Base-by-base conservation (phyloP, 371 early-diverging fungal species). In the Apophysomyces variabilis region DNA sequence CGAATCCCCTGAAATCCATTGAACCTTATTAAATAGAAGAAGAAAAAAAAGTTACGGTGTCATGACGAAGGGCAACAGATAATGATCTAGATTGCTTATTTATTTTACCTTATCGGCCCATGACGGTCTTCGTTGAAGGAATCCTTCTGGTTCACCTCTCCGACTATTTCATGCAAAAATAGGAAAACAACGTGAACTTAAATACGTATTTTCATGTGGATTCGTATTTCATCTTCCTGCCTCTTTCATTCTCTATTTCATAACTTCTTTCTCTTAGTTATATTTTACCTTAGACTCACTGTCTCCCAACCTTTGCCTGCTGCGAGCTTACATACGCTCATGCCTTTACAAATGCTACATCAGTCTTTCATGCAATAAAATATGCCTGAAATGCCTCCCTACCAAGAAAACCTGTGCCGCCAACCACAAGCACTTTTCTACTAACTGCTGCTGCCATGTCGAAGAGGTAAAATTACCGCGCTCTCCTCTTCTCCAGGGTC, bases 321-420 rank as follows among this genome's bases (percentile, higher is more conserved):
- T 7, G 91, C 90, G 21, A 74, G 67, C 65, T 79, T 84, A 67
- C 92, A 92, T 54, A 92, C 79, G 66, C 79, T 83, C 43, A 75
- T 68, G 6, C 89, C 89, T 86, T 65, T 26, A 26, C 3, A 26
- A 5, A 57, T 5, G 35, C 21, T 44, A 26, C 36, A 16, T 14
- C 11, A 32, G 58, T 41, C 18, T 26, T 6, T 37, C 2, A 14
- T 18, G 45, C 36, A n/a, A 4, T 11, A 13, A 0, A 36, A 13
- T 11, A 9, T 12, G 45, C 11, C 11, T 47, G 11, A 14, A 13
- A 7, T 54, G 32, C 32, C 32, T 68, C 66, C 64, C 72, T 83
- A 81, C 92, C 92, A 13, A 91, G 76, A 64, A 87, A 89, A 0
- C 92, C 92, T 0, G 89, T 80, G 36, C 92, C 92, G 21, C 92